Conservation (phyloP, 352 stramenopile genomes). For the Globisporangium rhizosaccharum region DNA sequence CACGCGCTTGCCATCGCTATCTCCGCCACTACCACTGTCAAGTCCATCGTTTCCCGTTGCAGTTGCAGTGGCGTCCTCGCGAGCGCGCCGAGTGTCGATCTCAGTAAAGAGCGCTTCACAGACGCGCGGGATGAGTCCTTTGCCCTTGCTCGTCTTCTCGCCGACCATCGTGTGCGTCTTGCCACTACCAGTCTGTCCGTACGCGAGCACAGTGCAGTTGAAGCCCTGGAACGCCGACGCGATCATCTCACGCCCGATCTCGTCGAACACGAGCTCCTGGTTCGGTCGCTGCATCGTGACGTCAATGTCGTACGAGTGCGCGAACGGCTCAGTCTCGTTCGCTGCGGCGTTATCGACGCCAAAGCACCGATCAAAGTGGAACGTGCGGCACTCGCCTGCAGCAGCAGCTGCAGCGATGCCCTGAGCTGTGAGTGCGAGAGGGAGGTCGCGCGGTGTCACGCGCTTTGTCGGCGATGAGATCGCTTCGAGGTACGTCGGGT, state of each 20-base stretch:
- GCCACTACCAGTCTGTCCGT: slow-evolving; percentile 74
- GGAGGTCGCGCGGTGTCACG: slow-evolving; percentile 16
- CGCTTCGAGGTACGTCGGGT: slow-evolving; percentile 44
- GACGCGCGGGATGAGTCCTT: slow-evolving; percentile 72
- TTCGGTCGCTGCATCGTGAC: slow-evolving; percentile 39
- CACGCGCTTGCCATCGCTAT: not conserved
- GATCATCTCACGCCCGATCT: slow-evolving; percentile 66
- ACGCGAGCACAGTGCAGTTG: slow-evolving; percentile 80
- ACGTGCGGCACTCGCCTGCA: slow-evolving; percentile 51
- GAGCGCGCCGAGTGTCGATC: slow-evolving; percentile 40
- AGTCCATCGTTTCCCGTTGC: slow-evolving; percentile 14
- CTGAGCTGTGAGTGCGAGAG: slow-evolving; percentile 23
- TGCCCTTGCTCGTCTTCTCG: slow-evolving; percentile 47
- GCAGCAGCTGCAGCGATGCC: slow-evolving; percentile 27
- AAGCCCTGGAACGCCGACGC: slow-evolving; percentile 75
- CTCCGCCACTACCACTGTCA: slow-evolving; percentile 7
- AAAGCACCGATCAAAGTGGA: slow-evolving; percentile 81
- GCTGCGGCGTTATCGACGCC: slow-evolving; percentile 27
- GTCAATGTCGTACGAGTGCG: slow-evolving; percentile 37
- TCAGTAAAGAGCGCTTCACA: slow-evolving; percentile 73
- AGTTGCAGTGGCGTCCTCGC: slow-evolving; percentile 12
- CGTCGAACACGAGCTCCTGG: slow-evolving; percentile 73
- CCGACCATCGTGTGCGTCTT: slow-evolving; percentile 87
- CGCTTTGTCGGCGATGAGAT: slow-evolving; percentile 22
- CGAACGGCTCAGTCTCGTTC: slow-evolving; percentile 31